Percentiles rank a stretch among this genome's conserved stretches.
phyloP scores from a whole-genome alignment of 2,329 filamentous ascomycete species.

The Periglandula ipomoeae region DNA sequence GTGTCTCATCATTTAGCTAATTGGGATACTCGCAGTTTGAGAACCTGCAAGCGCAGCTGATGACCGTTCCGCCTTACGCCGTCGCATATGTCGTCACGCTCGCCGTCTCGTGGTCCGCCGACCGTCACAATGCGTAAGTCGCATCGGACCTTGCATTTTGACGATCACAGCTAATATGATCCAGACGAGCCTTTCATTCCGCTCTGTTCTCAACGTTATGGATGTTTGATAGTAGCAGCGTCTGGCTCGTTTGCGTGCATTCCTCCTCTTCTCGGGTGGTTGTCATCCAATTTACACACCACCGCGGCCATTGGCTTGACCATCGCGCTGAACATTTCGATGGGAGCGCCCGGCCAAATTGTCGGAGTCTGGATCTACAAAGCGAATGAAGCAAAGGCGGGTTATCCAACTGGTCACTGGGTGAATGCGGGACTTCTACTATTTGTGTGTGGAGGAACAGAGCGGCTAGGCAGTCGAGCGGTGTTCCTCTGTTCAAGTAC shows the following conservation, averaged over 20 bases:
- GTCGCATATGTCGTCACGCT: conserved; percentile 39
- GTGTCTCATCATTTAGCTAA: neutral
- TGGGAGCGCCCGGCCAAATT: conserved; percentile 61
- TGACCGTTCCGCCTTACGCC: conserved; percentile 58
- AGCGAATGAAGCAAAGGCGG: conserved; percentile 44
- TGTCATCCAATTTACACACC: conserved; percentile 57
- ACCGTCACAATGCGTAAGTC: conserved; percentile 43
- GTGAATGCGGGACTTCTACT: conserved; percentile 52
- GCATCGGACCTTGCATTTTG: neutral
- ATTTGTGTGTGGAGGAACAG: conserved; percentile 33
- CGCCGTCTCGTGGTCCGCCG: conserved; percentile 48
- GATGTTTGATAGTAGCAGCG: conserved; percentile 58
- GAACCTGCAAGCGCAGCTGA: conserved; percentile 50
- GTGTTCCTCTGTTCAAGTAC: neutral
- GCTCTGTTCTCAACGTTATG: conserved; percentile 48
- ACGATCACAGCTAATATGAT: too few species aligned
- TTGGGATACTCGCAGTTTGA: conserved; percentile 19
- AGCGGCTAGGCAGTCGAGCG: neutral
- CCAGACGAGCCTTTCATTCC: conserved; percentile 32
- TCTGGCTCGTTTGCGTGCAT: conserved; percentile 60
- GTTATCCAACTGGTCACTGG: conserved; percentile 65
- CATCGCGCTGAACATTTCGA: conserved; percentile 60
- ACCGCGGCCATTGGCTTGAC: conserved; percentile 59
- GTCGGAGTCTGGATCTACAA: conserved; percentile 69
- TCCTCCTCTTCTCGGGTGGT: conserved; percentile 61